Conservation (phyloP, 1,284 basidiomycete genomes). For the Puccinia coronata region DNA sequence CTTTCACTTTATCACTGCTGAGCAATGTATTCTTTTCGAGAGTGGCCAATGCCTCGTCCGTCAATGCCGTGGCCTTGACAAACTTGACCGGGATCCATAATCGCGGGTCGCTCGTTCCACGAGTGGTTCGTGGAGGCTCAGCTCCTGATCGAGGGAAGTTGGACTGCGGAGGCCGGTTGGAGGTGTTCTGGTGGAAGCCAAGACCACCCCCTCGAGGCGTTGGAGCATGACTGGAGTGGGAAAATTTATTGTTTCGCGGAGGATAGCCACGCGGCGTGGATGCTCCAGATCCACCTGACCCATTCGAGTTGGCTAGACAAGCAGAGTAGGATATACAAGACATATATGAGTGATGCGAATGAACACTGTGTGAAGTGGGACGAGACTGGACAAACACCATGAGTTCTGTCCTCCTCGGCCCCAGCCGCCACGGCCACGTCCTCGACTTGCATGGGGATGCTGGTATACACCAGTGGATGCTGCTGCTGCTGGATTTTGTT, state of each 20-base stretch:
- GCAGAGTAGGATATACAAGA: neutral
- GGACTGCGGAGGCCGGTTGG: neutral
- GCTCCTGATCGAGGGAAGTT: neutral
- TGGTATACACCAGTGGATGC: neutral
- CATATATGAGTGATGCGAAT: neutral
- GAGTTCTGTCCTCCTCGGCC: conserved; percentile 14
- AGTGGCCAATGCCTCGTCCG: neutral
- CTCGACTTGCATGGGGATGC: conserved; percentile 4
- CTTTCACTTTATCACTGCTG: neutral
- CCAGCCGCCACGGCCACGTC: neutral
- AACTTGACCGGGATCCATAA: conserved; percentile 37
- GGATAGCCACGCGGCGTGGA: conserved; percentile 1
- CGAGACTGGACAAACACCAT: neutral
- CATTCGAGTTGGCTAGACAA: neutral
- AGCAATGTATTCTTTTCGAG: neutral
- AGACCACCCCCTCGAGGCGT: neutral
- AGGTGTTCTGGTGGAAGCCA: conserved; percentile 1
- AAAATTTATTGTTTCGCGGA: neutral
- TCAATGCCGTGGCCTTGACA: conserved; percentile 27
- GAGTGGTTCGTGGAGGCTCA: neutral
- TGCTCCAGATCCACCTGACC: neutral
- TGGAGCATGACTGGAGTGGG: neutral
- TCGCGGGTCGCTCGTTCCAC: conserved; percentile 28
- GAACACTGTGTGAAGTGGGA: neutral
- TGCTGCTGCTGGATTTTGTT: neutral